phyloP scores from a whole-genome alignment of 192 early-diverging fungal genomes.

The Powellomyces hirtus region DNA sequence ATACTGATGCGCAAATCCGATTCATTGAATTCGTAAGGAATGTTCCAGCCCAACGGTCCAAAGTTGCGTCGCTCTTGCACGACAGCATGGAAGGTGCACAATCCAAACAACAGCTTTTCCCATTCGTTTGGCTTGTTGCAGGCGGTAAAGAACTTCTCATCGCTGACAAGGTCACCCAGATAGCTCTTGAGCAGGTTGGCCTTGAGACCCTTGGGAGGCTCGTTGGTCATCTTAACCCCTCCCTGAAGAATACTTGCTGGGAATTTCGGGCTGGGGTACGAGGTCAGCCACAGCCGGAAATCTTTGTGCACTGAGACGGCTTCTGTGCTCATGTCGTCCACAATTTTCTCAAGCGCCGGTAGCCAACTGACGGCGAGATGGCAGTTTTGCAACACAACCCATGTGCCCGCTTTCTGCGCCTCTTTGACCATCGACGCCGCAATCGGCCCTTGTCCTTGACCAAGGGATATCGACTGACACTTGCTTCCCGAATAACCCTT shows the following conservation, averaged over 20 bases:
- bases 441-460: slow-evolving; percentile 65
- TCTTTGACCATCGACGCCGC: slow-evolving; percentile 61
- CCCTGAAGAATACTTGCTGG: slow-evolving; percentile 57
- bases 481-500: slow-evolving; percentile 56
- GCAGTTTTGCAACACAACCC: slow-evolving; percentile 68
- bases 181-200: slow-evolving; percentile 61
- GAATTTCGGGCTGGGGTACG: slow-evolving; percentile 58
- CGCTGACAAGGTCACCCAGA: slow-evolving; percentile 57
- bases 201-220: slow-evolving; percentile 61
- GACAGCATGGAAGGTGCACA: slow-evolving; percentile 65
- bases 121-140: slow-evolving; percentile 53
- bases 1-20: slow-evolving; percentile 60
- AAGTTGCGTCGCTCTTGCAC: slow-evolving; percentile 65
- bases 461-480: slow-evolving; percentile 58
- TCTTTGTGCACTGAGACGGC: slow-evolving; percentile 50
- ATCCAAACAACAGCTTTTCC: slow-evolving; percentile 64
- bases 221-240: slow-evolving; percentile 66
- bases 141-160: slow-evolving; percentile 55
- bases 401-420: slow-evolving; percentile 55
- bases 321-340: slow-evolving; percentile 56
- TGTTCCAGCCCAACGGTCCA: slow-evolving; percentile 68
- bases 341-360: slow-evolving; percentile 54
- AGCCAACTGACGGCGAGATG: slow-evolving; percentile 65
- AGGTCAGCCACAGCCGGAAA: slow-evolving; percentile 61
- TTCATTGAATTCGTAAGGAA: slow-evolving; percentile 69